These are phyloP conservation scores for Naganishia albida DNA, from an alignment of 1,284 basidiomycete species.

Conservation along the genomic window DNA sequence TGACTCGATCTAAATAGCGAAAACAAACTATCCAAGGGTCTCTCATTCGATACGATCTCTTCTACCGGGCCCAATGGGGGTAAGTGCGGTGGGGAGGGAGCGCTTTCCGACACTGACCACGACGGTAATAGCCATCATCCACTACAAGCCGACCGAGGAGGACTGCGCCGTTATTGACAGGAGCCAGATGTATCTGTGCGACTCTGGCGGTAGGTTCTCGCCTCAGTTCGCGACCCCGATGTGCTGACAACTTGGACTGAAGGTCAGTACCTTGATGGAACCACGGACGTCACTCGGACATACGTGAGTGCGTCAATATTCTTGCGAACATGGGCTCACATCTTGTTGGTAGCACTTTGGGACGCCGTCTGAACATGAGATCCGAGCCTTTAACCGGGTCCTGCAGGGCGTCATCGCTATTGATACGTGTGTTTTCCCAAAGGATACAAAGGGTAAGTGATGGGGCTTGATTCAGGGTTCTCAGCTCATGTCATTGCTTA, in stretches of 20 bases:
- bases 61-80: slow-evolving; percentile 84
- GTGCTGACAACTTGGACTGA: slow-evolving; percentile 1
- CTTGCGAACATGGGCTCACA: slow-evolving; percentile 33
- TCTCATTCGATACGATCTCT: slow-evolving; percentile 92
- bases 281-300: slow-evolving; percentile 90
- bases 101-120: not conserved
- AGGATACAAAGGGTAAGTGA: slow-evolving; percentile 73
- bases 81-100: slow-evolving; percentile 49
- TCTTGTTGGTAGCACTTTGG: slow-evolving; percentile 70
- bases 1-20: slow-evolving; percentile 58
- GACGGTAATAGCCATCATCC: slow-evolving; percentile 73
- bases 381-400: slow-evolving; percentile 86
- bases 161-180: slow-evolving; percentile 73
- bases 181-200: slow-evolving; percentile 89
- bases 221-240: not conserved
- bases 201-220: slow-evolving; percentile 71
- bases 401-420: slow-evolving; percentile 86
- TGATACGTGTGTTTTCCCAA: slow-evolving; percentile 83
- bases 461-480: too few relatives aligned
- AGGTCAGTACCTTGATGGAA: slow-evolving; percentile 59
- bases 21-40: slow-evolving; percentile 75
- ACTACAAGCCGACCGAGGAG: slow-evolving; percentile 79
- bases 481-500: not conserved
- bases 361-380: slow-evolving; percentile 76
- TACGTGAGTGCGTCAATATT: slow-evolving; percentile 58